These are phyloP conservation scores for Vanilla planifolia DNA, from an alignment of 106 monocot species.

Conservation along the genomic window DNA sequence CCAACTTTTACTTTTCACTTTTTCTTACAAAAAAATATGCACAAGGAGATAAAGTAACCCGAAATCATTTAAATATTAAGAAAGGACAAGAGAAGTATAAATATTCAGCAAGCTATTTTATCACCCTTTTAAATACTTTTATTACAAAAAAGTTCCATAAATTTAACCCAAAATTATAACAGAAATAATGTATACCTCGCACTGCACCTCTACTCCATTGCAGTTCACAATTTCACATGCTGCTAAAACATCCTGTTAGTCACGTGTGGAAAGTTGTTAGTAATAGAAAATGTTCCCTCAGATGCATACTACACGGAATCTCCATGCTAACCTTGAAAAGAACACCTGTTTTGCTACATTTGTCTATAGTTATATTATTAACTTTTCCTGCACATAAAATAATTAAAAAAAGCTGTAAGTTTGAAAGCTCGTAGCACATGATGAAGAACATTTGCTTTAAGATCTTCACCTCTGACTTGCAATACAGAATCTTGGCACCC, in stretches of 20 bases:
- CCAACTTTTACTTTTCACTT: no score
- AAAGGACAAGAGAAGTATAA: no score
- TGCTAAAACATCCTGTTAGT: conserved; percentile 77
- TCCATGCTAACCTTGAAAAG: conserved; percentile 49
- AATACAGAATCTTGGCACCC: conserved; percentile 86
- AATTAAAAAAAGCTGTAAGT: conserved; percentile 4
- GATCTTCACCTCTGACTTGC: conserved; percentile 75
- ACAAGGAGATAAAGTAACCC: no score
- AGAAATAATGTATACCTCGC: conserved; percentile 56
- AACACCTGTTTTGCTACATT: conserved; percentile 71
- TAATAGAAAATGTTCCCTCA: background rate
- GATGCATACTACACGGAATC: background rate
- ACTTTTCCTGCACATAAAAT: conserved; percentile 69
- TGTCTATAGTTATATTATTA: conserved; percentile 91
- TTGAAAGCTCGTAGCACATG: background rate
- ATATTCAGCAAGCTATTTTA: no score
- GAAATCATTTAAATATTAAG: no score
- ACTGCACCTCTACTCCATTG: conserved; percentile 80
- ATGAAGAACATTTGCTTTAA: background rate
- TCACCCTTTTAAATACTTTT: no score
- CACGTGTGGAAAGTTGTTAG: background rate
- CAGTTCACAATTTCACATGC: conserved; percentile 93
- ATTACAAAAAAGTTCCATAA: no score
- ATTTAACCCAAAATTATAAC: no score
- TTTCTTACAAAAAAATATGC: no score